Conservation (phyloP, 805 yeast genomes). For the Ogataea pilisensis region DNA sequence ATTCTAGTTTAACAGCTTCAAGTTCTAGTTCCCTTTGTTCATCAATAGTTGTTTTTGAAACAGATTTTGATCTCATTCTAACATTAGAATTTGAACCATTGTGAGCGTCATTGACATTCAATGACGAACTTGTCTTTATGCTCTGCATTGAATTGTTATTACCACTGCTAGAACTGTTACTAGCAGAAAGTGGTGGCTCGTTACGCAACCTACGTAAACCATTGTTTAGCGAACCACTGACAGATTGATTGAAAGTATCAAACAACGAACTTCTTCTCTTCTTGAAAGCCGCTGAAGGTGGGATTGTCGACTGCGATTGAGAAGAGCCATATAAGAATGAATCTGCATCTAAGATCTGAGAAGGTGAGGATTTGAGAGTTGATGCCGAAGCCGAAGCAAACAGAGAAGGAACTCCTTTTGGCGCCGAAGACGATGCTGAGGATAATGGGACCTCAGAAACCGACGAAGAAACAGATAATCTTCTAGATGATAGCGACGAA, state of each 20-base stretch:
- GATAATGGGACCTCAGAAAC: constrained; percentile 2
- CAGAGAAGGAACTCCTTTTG: constrained; percentile 21
- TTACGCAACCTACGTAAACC: constrained; percentile 23
- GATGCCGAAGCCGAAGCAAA: constrained; percentile 22
- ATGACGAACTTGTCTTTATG: not conserved
- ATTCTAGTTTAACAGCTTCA: constrained; percentile 13
- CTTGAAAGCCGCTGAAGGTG: constrained; percentile 6
- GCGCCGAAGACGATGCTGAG: constrained; percentile 10
- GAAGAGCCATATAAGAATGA: not conserved
- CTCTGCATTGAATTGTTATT: not conserved
- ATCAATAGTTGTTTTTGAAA: constrained; percentile 9
- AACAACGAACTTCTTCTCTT: constrained; percentile 21
- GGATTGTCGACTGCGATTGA: constrained; percentile 1
- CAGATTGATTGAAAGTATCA: constrained; percentile 25
- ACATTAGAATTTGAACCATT: constrained; percentile 1
- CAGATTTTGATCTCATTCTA: constrained; percentile 14
- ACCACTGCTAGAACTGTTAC: too few relatives aligned
- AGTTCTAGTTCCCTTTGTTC: constrained; percentile 14
- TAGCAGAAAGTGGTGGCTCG: too few relatives aligned
- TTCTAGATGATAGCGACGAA: constrained; percentile 27
- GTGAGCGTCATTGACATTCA: too few relatives aligned
- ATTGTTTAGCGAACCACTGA: constrained; percentile 23
- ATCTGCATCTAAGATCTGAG: constrained; percentile 7
- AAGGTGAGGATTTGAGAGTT: not conserved
- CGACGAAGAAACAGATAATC: constrained; percentile 26